Percentiles rank a stretch among this genome's conserved stretches.
These are phyloP conservation scores for Ophiosphaerella korrae DNA, from an alignment of 2,329 filamentous ascomycete genomes.

Conservation along the genomic window DNA sequence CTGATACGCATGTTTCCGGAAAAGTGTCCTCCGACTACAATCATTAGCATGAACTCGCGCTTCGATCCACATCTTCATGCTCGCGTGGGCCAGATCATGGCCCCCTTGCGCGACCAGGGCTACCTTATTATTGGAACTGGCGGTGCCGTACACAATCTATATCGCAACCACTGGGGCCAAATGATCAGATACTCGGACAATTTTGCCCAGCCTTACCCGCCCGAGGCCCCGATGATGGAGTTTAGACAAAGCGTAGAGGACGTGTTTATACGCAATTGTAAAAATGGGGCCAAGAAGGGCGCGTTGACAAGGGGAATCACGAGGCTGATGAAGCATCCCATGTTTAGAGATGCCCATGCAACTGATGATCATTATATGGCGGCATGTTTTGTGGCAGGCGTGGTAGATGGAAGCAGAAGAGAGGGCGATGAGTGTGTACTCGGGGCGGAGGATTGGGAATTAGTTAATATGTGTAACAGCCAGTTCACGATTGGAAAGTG, in stretches of 20 bases:
- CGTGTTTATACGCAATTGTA: constrained; percentile 57
- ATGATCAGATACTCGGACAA: constrained; percentile 69
- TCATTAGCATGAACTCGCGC: constrained; percentile 60
- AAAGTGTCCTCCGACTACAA: constrained; percentile 68
- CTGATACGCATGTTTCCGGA: constrained; percentile 71
- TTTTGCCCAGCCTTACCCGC: constrained; percentile 64
- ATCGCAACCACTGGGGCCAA: constrained; percentile 68
- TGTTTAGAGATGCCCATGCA: constrained; percentile 68
- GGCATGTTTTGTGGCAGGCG: constrained; percentile 66
- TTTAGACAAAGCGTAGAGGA: constrained; percentile 70
- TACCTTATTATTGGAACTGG: constrained; percentile 65
- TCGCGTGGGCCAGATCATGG: constrained; percentile 62
- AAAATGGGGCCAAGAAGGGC: constrained; percentile 54
- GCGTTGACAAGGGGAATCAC: constrained; percentile 60
- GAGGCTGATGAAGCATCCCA: constrained; percentile 70
- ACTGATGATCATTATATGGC: constrained; percentile 75
- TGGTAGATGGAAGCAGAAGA: constrained; percentile 27
- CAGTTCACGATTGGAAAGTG: constrained; percentile 39
- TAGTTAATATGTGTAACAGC: constrained; percentile 44
- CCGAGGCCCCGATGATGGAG: constrained; percentile 65
- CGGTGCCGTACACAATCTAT: constrained; percentile 73
- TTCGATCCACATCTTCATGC: constrained; percentile 64
- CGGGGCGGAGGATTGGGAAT: constrained; percentile 41
- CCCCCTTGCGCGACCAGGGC: constrained; percentile 59
- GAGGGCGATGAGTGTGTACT: constrained; percentile 28